Conservation (phyloP, 2,329 filamentous ascomycete species). For the Lasiodiplodia theobromae region DNA sequence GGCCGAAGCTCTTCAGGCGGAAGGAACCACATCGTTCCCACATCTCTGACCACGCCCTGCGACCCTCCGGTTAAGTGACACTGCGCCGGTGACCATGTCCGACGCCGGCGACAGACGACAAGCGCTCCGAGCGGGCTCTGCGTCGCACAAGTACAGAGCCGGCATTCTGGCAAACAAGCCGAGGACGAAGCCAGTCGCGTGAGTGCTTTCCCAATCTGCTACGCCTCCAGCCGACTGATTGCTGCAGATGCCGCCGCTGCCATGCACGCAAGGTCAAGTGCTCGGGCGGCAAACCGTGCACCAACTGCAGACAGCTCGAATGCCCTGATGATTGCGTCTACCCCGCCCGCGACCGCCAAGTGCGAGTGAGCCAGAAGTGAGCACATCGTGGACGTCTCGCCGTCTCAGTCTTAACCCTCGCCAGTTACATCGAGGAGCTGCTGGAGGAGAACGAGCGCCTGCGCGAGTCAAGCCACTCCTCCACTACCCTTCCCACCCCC, state of each 20-base stretch:
- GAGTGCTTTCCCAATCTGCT: background rate
- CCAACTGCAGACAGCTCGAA: slow-evolving; percentile 37
- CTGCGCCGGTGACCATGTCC: slow-evolving; percentile 5
- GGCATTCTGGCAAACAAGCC: slow-evolving; percentile 11
- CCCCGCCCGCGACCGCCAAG: slow-evolving; percentile 40
- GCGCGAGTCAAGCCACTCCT: slow-evolving; percentile 26
- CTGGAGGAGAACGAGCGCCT: slow-evolving; percentile 42
- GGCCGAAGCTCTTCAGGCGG: background rate
- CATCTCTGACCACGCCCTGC: background rate
- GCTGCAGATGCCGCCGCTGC: slow-evolving; percentile 37
- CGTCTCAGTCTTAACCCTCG: background rate
- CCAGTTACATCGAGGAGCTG: slow-evolving; percentile 40
- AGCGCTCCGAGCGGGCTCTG: slow-evolving; percentile 7
- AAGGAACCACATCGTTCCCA: background rate
- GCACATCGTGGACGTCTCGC: background rate
- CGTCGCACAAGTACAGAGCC: background rate
- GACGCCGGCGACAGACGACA: slow-evolving; percentile 8
- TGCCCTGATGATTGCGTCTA: slow-evolving; percentile 36
- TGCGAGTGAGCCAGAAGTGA: slow-evolving; percentile 41
- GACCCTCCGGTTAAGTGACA: background rate
- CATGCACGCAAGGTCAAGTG: slow-evolving; percentile 46
- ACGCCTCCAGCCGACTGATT: background rate
- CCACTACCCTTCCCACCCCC: slow-evolving; percentile 4
- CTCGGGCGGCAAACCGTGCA: slow-evolving; percentile 44
- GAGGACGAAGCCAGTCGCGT: slow-evolving; percentile 24